These are phyloP conservation scores for Hydnomerulius pinastri DNA, from an alignment of 768 basidiomycete species.

Conservation along the genomic window DNA sequence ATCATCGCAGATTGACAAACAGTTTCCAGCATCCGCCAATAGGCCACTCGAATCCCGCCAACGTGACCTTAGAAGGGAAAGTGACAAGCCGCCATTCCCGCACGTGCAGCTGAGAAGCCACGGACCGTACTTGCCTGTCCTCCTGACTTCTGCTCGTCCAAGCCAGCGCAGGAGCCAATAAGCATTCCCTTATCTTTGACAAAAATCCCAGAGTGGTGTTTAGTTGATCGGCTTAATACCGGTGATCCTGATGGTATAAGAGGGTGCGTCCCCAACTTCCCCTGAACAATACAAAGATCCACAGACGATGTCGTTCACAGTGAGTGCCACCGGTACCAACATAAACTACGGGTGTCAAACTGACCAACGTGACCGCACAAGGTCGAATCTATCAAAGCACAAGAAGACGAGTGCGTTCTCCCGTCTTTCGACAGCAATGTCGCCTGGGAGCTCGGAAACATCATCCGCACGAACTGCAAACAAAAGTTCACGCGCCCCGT, in stretches of 20 bases:
- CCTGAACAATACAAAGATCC: not conserved
- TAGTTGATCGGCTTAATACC: not conserved
- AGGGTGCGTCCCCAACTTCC: not conserved
- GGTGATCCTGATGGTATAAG: constrained; percentile 1
- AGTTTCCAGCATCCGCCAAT: no score
- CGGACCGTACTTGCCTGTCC: no score
- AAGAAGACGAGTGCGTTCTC: constrained; percentile 30
- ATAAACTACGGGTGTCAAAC: no score
- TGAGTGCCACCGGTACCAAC: constrained; percentile 2
- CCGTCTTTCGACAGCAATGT: constrained; percentile 31
- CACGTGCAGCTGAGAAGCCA: no score
- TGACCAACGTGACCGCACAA: not conserved
- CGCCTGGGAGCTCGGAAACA: constrained; percentile 34
- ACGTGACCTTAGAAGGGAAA: no score
- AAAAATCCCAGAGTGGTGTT: no score
- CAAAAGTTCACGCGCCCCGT: constrained; percentile 20
- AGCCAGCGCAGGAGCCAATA: no score
- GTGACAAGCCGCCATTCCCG: no score
- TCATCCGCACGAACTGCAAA: constrained; percentile 24
- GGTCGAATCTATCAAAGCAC: constrained; percentile 20
- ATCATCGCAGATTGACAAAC: no score
- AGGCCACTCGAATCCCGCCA: no score
- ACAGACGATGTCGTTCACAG: constrained; percentile 13
- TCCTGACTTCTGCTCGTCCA: no score
- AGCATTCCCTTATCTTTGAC: no score